Base-by-base conservation (phyloP, 108 stramenopile genomes). In the Cyclotella cryptica region DNA sequence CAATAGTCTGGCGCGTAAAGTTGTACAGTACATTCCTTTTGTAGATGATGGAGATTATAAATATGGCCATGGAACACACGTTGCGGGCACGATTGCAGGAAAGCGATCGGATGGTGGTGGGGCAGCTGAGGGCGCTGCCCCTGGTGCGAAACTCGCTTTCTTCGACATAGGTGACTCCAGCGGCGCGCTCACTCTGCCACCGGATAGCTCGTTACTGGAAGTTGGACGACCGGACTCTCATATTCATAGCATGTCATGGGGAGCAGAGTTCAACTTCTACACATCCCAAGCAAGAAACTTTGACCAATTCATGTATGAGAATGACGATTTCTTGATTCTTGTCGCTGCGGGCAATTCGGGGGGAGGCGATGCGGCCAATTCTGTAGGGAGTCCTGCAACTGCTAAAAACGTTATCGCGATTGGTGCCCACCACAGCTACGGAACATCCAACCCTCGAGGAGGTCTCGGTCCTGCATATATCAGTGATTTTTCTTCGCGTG, bases 201-300 rank as follows among this genome's bases (percentile, higher is more conserved):
- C 46, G 30, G 83, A 84, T 79, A 51, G 54, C 11, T 5, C 29
- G 6, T 35, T 80, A 5, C 71, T 80, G 0, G 39, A 61, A 42
- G 40, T 64, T 14, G 79, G 79, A 15, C 46, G 61, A 8, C 66
- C 77, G 11, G 40, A 69, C 15, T 66, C 81, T n/a, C 55, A 73
- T 15, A 69, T 87, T 41, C 86, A 87, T 66, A 82, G 84, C 1
- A 84, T 84, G 7, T 66, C 61, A 15, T 87, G 86, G 86, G 86
- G 86, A 26, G 45, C 70, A 7, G 45, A 70, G 2, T 45, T 71
- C 11, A 78, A 75, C 24, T 62, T 40, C 35, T 85, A 85, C 60
- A 70, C 80, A 13, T 58, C 47, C 13, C 69, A 69, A n/a, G 75
- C 75, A 13, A 53, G 66, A 41, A 75, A 81, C 40, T 76, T 76